Base-by-base conservation (phyloP, 208 protist genomes). In the Spongospora subterranea region DNA sequence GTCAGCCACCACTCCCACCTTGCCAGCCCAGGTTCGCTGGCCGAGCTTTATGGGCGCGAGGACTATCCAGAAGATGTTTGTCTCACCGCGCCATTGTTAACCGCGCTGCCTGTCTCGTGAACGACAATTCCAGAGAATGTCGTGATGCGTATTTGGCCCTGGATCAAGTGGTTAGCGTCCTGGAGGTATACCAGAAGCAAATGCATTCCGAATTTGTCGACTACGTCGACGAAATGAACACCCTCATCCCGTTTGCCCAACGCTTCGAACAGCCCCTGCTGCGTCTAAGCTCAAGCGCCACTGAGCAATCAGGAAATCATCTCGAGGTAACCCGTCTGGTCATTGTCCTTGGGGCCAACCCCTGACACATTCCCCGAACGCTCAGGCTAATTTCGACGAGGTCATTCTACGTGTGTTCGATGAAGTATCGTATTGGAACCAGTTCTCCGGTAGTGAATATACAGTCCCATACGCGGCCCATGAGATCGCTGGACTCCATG, bases 341-440 rank as follows among this genome's bases (percentile, higher is more conserved):
- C n/a, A n/a, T n/a, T n/a, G n/a, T n/a, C n/a, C n/a, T n/a, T n/a
- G 40, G 77, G 35, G 11, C 6, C 71, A 38, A 45, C 88, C 0
- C 46, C 89, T 32, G 90, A 29, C 0, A 54, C 82, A 54, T n/a
- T n/a, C n/a, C n/a, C n/a, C n/a, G n/a, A 0, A 91, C 32, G 89
- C 97, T 89, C 95, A 97, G 90, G 94, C 96, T 45, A 98, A 98
- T 95, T 99, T 99, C 93, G 94, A 97, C 60, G 95, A 93, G 88
- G 94, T 95, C 90, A 95, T 99, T 46, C 93, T 98, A 50, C 90
- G 97, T 54, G 94, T 99, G 35, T 98, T 98, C 92, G 95, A 96
- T 35, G 97, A 99, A 95, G 96, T 97, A 53, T 94, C 95, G n/a
- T 97, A 96, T 94, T 98, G 97, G 97, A 93, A 96, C 91, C 90